These are phyloP conservation scores for Flaveria floridana DNA, from an alignment of 140 eudicot genomes.

Conservation along the genomic window DNA sequence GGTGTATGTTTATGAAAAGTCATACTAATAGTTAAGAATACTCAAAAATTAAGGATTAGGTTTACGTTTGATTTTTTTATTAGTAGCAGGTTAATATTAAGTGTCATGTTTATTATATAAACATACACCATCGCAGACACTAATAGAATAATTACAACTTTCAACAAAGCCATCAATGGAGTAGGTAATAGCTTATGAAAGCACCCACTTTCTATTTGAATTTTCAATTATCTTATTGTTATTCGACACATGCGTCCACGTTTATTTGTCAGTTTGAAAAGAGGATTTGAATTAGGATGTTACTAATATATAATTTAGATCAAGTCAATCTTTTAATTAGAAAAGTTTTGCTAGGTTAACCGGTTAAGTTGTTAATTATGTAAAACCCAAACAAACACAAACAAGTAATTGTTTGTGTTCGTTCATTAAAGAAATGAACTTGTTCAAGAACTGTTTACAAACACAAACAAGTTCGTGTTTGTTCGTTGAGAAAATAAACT, in stretches of 20 bases:
- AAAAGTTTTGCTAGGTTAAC: too few species aligned
- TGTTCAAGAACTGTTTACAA: too few species aligned
- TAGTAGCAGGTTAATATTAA: slow-evolving; percentile 1
- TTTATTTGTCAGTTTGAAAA: neutral
- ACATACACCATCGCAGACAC: neutral
- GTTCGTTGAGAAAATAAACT: too few species aligned
- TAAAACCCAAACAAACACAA: too few species aligned
- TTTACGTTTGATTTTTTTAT: neutral
- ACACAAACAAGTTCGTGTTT: too few species aligned
- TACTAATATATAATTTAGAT: too few species aligned
- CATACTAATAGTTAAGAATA: neutral
- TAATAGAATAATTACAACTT: slow-evolving; percentile 9
- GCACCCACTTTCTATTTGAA: neutral
- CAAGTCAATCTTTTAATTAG: too few species aligned
- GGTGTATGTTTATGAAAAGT: too few species aligned
- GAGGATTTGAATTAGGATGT: too few species aligned
- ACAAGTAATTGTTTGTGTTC: too few species aligned
- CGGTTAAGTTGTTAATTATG: too few species aligned
- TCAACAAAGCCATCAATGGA: slow-evolving; percentile 1
- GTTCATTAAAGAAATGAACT: too few species aligned
- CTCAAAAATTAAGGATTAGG: neutral
- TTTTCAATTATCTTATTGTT: neutral
- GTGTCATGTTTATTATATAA: neutral
- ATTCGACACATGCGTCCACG: neutral
- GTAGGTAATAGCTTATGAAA: slow-evolving; percentile 14